These are phyloP conservation scores for Globisporangium solare DNA, from an alignment of 352 stramenopile genomes.

Conservation along the genomic window DNA sequence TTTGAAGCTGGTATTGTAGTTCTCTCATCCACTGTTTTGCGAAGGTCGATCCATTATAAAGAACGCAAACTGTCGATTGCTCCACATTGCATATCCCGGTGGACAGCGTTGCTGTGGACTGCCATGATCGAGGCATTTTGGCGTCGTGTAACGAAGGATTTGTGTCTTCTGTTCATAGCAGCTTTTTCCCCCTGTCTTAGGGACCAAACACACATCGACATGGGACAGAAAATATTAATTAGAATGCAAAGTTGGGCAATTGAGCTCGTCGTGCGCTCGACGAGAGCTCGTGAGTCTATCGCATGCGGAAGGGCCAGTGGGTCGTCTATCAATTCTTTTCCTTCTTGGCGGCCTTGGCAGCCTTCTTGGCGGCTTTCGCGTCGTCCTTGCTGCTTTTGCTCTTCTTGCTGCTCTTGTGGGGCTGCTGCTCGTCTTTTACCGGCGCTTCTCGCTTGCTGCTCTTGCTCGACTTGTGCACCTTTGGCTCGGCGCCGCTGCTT, in stretches of 20 bases:
- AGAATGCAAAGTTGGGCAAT: not conserved
- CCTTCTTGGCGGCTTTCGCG: slow-evolving; percentile 11
- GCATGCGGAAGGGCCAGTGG: not conserved
- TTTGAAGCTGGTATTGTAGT: no score
- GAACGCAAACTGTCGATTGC: no score
- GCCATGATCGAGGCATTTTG: no score
- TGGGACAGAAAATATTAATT: slow-evolving; percentile 9
- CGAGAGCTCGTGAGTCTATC: not conserved
- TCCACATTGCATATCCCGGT: no score
- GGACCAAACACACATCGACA: no score
- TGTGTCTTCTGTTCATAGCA: no score
- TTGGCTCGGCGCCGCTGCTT: not conserved
- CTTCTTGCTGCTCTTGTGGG: slow-evolving; percentile 50
- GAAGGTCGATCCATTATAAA: no score
- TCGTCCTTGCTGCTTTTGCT: slow-evolving; percentile 42
- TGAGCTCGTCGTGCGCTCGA: no score
- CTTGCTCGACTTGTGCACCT: not conserved
- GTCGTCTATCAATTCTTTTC: slow-evolving; percentile 8
- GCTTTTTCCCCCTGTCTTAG: no score
- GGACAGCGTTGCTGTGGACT: no score
- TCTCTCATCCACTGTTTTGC: no score
- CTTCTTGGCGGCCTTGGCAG: slow-evolving; percentile 21
- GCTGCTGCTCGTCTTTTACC: slow-evolving; percentile 14
- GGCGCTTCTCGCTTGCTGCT: slow-evolving; percentile 23
- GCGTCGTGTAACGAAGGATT: no score